phyloP scores from a whole-genome alignment of 1,284 basidiomycete species.

The Leucoagaricus sp. region DNA sequence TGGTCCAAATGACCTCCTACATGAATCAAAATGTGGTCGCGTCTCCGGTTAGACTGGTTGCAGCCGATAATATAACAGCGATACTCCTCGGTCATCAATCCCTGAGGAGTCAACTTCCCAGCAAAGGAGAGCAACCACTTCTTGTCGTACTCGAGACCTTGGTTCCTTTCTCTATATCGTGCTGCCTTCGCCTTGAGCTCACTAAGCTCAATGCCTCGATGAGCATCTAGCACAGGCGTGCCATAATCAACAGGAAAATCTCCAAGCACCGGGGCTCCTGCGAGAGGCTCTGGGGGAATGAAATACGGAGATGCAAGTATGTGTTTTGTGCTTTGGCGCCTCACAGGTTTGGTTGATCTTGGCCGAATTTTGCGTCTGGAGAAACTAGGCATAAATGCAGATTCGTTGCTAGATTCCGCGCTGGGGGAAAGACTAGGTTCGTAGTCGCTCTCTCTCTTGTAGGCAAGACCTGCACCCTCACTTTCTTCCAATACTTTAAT shows the following conservation, averaged over 20 bases:
- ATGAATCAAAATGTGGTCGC: conserved; percentile 72
- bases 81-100: conserved; percentile 58
- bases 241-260: conserved; percentile 32
- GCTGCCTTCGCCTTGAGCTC: conserved; percentile 56
- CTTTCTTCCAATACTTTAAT: background rate
- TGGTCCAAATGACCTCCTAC: conserved; percentile 70
- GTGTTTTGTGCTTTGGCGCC: background rate
- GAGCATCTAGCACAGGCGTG: conserved; percentile 57
- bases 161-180: conserved; percentile 50
- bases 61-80: conserved; percentile 67
- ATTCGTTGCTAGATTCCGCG: conserved; percentile 1
- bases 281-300: background rate
- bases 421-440: conserved; percentile 14
- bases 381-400: background rate
- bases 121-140: conserved; percentile 64
- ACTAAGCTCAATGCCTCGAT: conserved; percentile 54
- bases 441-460: conserved; percentile 14
- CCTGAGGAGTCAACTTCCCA: conserved; percentile 57
- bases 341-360: background rate
- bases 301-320: background rate
- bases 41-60: conserved; percentile 62
- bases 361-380: conserved; percentile 4
- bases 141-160: conserved; percentile 58
- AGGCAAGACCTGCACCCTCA: background rate
- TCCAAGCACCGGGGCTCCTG: conserved; percentile 17